Percentiles rank a stretch among this genome's conserved stretches.
Evolutionary conservation across 441 rosid genomes (phyloP).

Genomic region (Syzygium syzygioides): DNA sequence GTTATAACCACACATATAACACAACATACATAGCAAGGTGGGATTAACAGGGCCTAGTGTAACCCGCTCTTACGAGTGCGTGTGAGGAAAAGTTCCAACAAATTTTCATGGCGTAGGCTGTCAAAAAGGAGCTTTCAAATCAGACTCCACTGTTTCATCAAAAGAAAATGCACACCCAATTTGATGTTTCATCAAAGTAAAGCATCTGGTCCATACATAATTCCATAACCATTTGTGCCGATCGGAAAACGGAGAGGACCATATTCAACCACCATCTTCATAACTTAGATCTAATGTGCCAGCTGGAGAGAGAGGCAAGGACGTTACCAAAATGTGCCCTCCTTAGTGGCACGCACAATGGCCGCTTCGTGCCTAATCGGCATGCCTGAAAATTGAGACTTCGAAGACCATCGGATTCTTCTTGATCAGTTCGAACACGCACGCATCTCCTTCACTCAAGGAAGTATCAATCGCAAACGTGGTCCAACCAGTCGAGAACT

Average conservation of each 20-base stretch:
- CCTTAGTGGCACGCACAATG: not conserved
- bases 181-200: not conserved
- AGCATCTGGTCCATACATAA: not conserved
- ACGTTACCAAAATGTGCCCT: not conserved
- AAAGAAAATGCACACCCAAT: not conserved
- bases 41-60: not conserved
- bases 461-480: not conserved
- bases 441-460: not conserved
- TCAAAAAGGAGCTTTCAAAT: not conserved
- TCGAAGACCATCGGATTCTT: not conserved
- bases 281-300: not conserved
- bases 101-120: not conserved
- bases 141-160: not conserved
- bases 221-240: not conserved
- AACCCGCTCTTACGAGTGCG: not conserved
- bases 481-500: not conserved
- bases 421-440: not conserved
- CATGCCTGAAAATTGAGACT: not conserved
- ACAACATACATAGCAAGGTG: not conserved
- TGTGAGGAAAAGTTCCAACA: not conserved
- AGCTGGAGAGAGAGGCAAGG: not conserved
- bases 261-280: not conserved
- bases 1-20: not conserved
- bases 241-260: not conserved
- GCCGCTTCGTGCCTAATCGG: not conserved